Base-by-base conservation (phyloP, 371 early-diverging fungal genomes). In the Apophysomyces sp. region DNA sequence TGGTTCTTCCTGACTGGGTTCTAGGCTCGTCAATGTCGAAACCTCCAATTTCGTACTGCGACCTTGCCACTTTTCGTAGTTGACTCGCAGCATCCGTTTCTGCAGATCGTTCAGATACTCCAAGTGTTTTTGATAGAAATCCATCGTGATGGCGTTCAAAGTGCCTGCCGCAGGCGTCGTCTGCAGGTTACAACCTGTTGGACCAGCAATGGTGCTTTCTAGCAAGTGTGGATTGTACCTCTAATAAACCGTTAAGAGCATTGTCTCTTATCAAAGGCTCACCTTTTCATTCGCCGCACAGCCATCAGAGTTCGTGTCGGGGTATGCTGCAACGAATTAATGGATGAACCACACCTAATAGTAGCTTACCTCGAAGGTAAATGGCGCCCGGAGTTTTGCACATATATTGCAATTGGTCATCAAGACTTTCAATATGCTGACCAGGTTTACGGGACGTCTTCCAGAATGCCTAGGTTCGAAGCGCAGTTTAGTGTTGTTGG, bases 391-490 rank as follows among this genome's bases (percentile, higher is more conserved):
- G 57, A 9, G 64, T 61, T 37, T 63, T 65, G 34, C 77, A 77
- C 26, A 58, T 13, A 16, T 52, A 41, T 26, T 58, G 54, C 13
- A 71, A n/a, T 11, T 56, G 60, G 2, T 60, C 53, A n/a, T 67
- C 44, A 13, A 71, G 21, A 3, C 58, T 51, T 12, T 29, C 9
- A 9, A 52, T 30, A 3, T 61, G 39, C 52, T 71, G 61, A 12
- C 44, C 34, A 54, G 28, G 12, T 5, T 18, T 57, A 44, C 49
- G 36, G 16, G 71, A 58, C 3, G 71, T 37, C 52, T 67, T 65
- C 73, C 73, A 72, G 55, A 74, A 72, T 12, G 56, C 27, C 73
- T 73, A 56, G n/a, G n/a, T n/a, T n/a, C n/a, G n/a, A n/a, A n/a
- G n/a, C n/a, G n/a, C n/a, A 4, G n/a, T 11, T 32, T 12, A 18